Evolutionary conservation across 805 yeast species (phyloP).

Genomic region (Ogataea henricii): DNA sequence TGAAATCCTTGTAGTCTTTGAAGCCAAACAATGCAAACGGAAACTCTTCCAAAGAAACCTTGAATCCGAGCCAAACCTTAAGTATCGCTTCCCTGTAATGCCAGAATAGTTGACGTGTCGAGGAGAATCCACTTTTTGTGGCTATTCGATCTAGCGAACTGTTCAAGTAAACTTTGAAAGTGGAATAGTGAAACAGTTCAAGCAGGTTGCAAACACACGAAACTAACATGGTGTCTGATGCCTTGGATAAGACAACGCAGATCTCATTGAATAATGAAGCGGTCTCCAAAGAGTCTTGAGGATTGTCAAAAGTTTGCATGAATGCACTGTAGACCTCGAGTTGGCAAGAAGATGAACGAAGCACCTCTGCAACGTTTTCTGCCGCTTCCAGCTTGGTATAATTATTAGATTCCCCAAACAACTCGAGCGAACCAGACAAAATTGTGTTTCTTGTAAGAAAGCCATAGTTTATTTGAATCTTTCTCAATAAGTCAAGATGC

Average conservation of each 20-base stretch:
- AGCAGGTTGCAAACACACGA: conserved; percentile 43
- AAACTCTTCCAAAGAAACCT: conserved; percentile 35
- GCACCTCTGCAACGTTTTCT: conserved; percentile 13
- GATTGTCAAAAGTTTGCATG: conserved; percentile 33
- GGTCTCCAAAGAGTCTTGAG: conserved; percentile 42
- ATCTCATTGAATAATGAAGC: conserved; percentile 42
- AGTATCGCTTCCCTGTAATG: conserved; percentile 39
- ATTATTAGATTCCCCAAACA: conserved; percentile 22
- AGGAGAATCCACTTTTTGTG: conserved; percentile 10
- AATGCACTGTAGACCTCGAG: conserved; percentile 35
- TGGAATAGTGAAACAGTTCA: conserved; percentile 39
- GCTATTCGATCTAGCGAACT: conserved; percentile 33
- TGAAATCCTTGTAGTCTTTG: conserved; percentile 32
- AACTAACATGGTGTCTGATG: conserved; percentile 35
- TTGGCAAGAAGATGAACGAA: conserved; percentile 16
- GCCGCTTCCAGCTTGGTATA: conserved; percentile 27
- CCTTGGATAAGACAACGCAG: conserved; percentile 34
- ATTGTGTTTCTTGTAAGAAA: background rate
- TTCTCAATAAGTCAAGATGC: conserved; percentile 32
- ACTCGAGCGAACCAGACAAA: background rate
- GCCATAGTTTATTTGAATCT: conserved; percentile 11
- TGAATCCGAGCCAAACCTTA: conserved; percentile 45
- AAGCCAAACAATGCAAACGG: conserved; percentile 46
- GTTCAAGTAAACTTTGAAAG: conserved; percentile 35
- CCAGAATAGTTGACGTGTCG: conserved; percentile 32